These are phyloP conservation scores for Ceratocystis eucalypticola DNA, from an alignment of 2,329 filamentous ascomycete species.

Conservation along the genomic window DNA sequence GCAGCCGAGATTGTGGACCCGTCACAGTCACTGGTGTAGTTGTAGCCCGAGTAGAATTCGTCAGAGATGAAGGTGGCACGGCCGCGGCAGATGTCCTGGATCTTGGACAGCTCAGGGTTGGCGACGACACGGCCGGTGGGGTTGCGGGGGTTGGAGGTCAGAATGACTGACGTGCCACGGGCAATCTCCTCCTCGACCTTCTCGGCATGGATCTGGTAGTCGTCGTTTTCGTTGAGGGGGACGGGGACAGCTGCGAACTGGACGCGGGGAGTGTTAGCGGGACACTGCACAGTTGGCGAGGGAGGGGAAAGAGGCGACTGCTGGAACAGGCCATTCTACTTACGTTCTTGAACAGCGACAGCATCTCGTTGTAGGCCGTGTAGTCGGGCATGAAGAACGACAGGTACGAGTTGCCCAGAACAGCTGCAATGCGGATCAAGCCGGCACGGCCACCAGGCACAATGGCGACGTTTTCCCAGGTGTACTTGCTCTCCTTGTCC, in stretches of 20 bases:
- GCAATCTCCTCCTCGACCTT: constrained; percentile 87
- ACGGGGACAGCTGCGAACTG: constrained; percentile 78
- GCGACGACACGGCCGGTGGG: constrained; percentile 79
- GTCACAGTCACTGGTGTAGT: constrained; percentile 86
- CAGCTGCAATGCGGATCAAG: constrained; percentile 85
- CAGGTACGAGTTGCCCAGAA: constrained; percentile 81
- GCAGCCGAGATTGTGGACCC: constrained; percentile 79
- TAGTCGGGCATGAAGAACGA: constrained; percentile 94
- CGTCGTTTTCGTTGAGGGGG: constrained; percentile 69
- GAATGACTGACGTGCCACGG: constrained; percentile 71
- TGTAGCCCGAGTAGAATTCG: constrained; percentile 94
- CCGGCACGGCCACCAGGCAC: constrained; percentile 87
- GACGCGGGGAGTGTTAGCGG: not conserved
- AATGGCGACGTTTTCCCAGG: constrained; percentile 95
- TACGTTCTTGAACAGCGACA: constrained; percentile 83
- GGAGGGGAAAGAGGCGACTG: not conserved
- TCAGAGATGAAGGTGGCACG: constrained; percentile 87
- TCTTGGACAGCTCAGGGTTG: constrained; percentile 74
- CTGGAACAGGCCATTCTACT: constrained; percentile 23
- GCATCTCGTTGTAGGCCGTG: constrained; percentile 95
- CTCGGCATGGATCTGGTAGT: constrained; percentile 84
- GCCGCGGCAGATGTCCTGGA: constrained; percentile 84
- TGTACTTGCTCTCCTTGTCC: constrained; percentile 80
- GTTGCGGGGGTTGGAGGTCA: constrained; percentile 92
- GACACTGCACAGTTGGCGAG: not conserved